Conservation (phyloP, 129 eudicot species). For the Heracleum sosnowskyi region DNA sequence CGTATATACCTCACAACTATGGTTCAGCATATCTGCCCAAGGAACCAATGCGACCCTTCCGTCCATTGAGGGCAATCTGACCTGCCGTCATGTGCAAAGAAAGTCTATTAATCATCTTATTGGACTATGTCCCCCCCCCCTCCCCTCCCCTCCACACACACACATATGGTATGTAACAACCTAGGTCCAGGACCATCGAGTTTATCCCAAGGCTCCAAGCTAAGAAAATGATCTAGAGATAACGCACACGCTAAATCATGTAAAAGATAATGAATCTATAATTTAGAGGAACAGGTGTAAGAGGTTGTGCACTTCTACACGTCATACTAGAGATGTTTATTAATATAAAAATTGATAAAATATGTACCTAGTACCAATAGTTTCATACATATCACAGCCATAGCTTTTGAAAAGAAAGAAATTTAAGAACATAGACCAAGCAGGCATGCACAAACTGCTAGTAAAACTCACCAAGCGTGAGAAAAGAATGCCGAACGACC, state of each 20-base stretch:
- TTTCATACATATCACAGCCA: neutral
- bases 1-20: slow-evolving; percentile 65
- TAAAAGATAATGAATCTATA: neutral
- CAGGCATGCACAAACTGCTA: neutral
- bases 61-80: slow-evolving; percentile 85
- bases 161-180: neutral
- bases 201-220: neutral
- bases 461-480: slow-evolving; percentile 75
- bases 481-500: slow-evolving; percentile 98
- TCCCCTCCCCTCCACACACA: too few relatives aligned
- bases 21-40: slow-evolving; percentile 98
- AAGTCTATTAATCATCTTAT: neutral
- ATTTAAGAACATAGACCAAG: neutral
- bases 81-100: slow-evolving; percentile 33
- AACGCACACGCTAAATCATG: neutral
- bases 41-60: slow-evolving; percentile 95
- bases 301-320: neutral
- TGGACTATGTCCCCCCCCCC: neutral
- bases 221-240: neutral
- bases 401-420: neutral
- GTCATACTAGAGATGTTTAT: neutral
- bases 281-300: neutral
- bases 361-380: neutral
- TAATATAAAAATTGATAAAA: neutral
- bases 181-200: neutral